These are phyloP conservation scores for Kodamaea ohmeri DNA, from an alignment of 1,139 yeast species.

Conservation along the genomic window DNA sequence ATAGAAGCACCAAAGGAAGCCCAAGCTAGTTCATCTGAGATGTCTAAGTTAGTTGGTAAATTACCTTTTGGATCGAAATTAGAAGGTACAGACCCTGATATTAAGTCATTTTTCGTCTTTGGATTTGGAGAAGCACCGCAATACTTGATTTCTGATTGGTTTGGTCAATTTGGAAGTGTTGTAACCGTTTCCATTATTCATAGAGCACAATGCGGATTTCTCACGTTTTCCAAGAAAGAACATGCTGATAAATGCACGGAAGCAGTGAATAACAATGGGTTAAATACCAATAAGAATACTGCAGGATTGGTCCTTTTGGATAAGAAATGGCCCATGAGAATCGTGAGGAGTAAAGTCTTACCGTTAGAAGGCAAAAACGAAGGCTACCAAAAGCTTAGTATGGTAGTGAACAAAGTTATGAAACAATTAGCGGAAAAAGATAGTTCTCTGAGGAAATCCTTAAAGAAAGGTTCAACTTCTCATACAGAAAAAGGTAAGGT, in stretches of 20 bases:
- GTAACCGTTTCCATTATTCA: constrained; percentile 55
- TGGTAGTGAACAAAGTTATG: constrained; percentile 58
- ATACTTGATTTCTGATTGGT: constrained; percentile 50
- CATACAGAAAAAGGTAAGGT: constrained; percentile 2
- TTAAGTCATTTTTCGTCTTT: constrained; percentile 64
- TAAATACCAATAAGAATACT: constrained; percentile 26
- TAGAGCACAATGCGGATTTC: constrained; percentile 63
- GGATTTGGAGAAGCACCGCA: constrained; percentile 73
- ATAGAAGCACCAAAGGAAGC: constrained; percentile 10
- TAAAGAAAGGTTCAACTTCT: constrained; percentile 1
- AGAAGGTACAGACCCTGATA: constrained; percentile 38
- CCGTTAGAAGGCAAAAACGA: constrained; percentile 46
- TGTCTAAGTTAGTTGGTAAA: constrained; percentile 48
- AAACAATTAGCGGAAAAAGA: constrained; percentile 50
- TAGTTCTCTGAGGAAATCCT: constrained; percentile 6
- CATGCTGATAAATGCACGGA: constrained; percentile 57
- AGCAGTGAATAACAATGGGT: constrained; percentile 27
- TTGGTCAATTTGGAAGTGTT: constrained; percentile 44
- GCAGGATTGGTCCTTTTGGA: constrained; percentile 39
- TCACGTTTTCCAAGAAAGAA: constrained; percentile 47
- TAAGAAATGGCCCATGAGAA: constrained; percentile 47
- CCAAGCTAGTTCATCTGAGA: constrained; percentile 36
- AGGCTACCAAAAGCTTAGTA: constrained; percentile 51
- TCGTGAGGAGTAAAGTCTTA: constrained; percentile 64
- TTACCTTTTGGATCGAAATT: constrained; percentile 63